Base-by-base conservation (phyloP, 2,329 filamentous ascomycete species). In the Trichophyton schoenleinii region DNA sequence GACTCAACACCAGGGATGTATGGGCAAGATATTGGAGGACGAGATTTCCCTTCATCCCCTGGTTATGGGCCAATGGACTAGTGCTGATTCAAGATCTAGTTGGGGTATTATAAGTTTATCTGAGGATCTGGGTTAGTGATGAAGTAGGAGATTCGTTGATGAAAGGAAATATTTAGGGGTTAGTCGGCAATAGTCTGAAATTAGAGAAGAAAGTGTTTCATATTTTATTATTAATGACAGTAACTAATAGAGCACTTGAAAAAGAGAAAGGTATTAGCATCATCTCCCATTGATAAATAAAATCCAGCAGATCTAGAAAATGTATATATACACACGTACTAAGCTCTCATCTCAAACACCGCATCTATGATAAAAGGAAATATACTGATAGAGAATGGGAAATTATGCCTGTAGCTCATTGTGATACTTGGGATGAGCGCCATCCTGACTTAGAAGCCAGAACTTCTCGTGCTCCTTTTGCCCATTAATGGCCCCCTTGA, bases 391-490 rank as follows among this genome's bases (percentile, higher is more conserved):
- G 13, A 1, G 11, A 38, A 38, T 38, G 18, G n/a, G 18, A n/a
- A 28, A 15, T 53, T 53, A 53, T 1, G 49, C 49, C 22, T 53
- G 49, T 34, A 53, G 22, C 28, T 53, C 49, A 22, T 15, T 15
- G 22, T 53, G 28, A n/a, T 53, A 31, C 31, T 53, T 53, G 22
- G 49, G 28, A 53, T 11, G 15, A 15, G 22, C 1, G n/a, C 49
- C 28, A 7, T 53, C 22, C 34, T 53, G 49, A 34, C 25, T 5
- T 6, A 31, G 61, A 28, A 70, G 25, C 71, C 71, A 72, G 59
- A 68, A 72, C 38, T 63, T 61, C 15, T 72, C 69, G 64, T 72
- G 67, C 28, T 67, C 67, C 18, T 65, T 62, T 8, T 66, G 46
- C 0, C 70, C 69, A 20, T 67, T 67, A 0, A 70, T 46, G 38